Conservation (phyloP, 2,329 filamentous ascomycete genomes). For the Epichloe baconii region DNA sequence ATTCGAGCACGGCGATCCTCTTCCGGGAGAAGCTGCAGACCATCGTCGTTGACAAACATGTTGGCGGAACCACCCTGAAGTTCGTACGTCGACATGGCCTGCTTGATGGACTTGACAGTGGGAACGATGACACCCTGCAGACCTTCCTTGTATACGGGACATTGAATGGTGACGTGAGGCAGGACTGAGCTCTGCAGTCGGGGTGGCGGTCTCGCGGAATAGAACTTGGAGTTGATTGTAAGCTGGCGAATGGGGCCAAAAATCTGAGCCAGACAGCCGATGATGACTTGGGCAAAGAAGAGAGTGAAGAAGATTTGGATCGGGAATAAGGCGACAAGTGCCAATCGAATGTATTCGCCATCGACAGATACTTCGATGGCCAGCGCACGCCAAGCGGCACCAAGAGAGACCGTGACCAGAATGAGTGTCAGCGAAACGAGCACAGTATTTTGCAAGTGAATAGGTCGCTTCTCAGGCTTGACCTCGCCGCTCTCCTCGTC, state of each 20-base stretch:
- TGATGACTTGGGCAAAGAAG: constrained; percentile 68
- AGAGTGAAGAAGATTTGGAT: constrained; percentile 71
- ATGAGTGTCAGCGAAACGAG: constrained; percentile 54
- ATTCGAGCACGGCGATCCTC: constrained; percentile 50
- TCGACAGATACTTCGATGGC: constrained; percentile 57
- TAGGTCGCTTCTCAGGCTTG: constrained; percentile 49
- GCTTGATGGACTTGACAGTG: constrained; percentile 65
- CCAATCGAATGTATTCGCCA: constrained; percentile 46
- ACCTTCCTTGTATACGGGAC: constrained; percentile 80
- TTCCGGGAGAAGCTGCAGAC: constrained; percentile 52
- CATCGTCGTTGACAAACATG: constrained; percentile 66
- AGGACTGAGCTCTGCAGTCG: constrained; percentile 44
- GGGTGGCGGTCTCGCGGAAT: constrained; percentile 57
- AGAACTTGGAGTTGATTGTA: constrained; percentile 66
- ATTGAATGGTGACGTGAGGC: constrained; percentile 71
- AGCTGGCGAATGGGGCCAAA: constrained; percentile 65
- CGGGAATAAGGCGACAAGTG: constrained; percentile 51
- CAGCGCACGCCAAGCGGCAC: constrained; percentile 56
- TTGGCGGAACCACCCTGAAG: constrained; percentile 67
- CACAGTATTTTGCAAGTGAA: constrained; percentile 57
- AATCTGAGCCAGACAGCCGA: constrained; percentile 62
- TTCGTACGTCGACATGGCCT: constrained; percentile 65
- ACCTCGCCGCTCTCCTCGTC: constrained; percentile 61
- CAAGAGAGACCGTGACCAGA: constrained; percentile 52
- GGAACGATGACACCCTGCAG: constrained; percentile 61